phyloP scores from a whole-genome alignment of 345 rosid genomes.

The Microcos paniculata region DNA sequence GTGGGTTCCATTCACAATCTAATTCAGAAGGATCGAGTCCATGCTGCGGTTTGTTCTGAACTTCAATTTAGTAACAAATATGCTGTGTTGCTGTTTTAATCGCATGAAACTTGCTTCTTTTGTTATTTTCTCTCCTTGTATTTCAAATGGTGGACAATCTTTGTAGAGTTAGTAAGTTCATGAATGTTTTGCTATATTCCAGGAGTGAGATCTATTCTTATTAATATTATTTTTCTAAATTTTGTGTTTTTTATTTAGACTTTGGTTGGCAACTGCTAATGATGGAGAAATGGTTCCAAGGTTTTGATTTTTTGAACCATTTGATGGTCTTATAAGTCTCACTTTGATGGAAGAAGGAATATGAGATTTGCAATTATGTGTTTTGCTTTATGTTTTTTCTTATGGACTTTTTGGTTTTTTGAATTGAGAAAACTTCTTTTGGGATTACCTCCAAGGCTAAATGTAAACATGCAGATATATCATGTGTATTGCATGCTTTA shows the following conservation, averaged over 20 bases:
- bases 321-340: not conserved
- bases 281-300: not conserved
- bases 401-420: not conserved
- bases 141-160: not conserved
- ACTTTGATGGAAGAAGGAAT: not conserved
- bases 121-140: not conserved
- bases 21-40: constrained; percentile 88
- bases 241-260: not conserved
- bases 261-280: not conserved
- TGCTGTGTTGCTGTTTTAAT: constrained; percentile 2
- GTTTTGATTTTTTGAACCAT: not conserved
- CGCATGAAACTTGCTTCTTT: not conserved
- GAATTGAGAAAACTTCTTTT: not conserved
- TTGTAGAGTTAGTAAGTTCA: not conserved
- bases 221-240: not conserved
- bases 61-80: not conserved
- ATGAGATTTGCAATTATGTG: not conserved
- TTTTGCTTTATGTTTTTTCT: not conserved
- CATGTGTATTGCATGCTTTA: not conserved
- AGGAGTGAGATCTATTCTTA: not conserved
- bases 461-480: not conserved
- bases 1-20: constrained; percentile 64
- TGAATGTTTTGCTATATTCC: constrained; percentile 3
- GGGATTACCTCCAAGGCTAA: not conserved
- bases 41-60: constrained; percentile 56